Base-by-base conservation (phyloP, 768 basidiomycete genomes). In the Boletus fagicola region DNA sequence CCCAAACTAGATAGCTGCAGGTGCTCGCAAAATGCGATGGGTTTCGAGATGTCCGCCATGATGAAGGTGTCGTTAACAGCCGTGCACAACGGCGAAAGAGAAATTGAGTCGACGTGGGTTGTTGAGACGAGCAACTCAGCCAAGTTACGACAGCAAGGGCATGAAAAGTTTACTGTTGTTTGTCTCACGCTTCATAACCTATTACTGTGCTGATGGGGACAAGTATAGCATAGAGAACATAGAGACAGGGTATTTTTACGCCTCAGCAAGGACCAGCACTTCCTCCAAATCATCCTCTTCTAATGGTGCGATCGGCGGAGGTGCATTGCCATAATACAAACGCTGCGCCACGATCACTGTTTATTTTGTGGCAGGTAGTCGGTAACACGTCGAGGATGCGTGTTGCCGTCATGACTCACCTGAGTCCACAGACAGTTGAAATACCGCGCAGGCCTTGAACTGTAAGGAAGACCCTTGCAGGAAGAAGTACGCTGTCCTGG, bases 1-100 rank as follows among this genome's bases (percentile, higher is more conserved):
- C 95, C 95, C 61, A 98, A 77, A 71, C 94, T 94, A 26, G 95
- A 94, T 67, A 99, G 89, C 78, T 99, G 92, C 30, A 93, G 78
- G 70, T 94, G 92, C 75, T 94, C 90, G 78, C 87, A 88, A 76
- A 93, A 93, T 44, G 90, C 81, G 71, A 92, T 94, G 49, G 90
- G 91, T 79, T 90, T 92, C 26, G 72, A 69, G 44, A 18, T 55
- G 61, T 72, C 71, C 46, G 69, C 24, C 71, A 72, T 72, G 50
- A 49, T 57, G 36, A 59, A 61, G 33, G 53, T 33, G 54, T 72
- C 62, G 65, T 56, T 54, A 43, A 62, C 26, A 26, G 54, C 61
- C 65, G 61, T 45, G 31, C 61, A 42, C 44, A 40, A 44, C 58
- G 51, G 59, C 56, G 47, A 61, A 51, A 60, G 53, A 62, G 36